Conservation (phyloP, 2,329 filamentous ascomycete species). For the Xylariales sp. region DNA sequence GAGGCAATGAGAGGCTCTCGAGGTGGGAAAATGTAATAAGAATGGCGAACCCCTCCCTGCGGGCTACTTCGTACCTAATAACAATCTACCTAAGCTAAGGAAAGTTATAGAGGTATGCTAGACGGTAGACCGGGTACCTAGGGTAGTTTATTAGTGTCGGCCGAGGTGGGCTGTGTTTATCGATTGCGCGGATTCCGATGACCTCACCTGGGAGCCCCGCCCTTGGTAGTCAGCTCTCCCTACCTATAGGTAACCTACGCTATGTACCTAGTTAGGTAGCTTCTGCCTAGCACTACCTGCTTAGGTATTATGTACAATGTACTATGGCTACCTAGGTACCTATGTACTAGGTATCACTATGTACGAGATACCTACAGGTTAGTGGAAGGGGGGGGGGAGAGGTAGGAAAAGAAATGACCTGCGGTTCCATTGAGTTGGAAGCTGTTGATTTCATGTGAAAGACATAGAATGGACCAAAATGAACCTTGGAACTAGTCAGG, state of each 20-base stretch:
- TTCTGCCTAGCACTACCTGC: too few relatives aligned
- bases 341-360: too few relatives aligned
- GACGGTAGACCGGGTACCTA: background rate
- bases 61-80: slow-evolving; percentile 10
- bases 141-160: slow-evolving; percentile 8
- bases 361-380: too few relatives aligned
- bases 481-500: too few relatives aligned
- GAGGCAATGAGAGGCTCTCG: background rate
- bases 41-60: slow-evolving; percentile 24
- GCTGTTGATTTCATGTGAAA: background rate
- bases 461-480: too few relatives aligned
- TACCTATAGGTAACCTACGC: too few relatives aligned
- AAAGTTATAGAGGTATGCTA: background rate
- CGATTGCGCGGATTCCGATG: slow-evolving; percentile 38
- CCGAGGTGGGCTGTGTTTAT: slow-evolving; percentile 37
- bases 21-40: slow-evolving; percentile 16
- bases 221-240: slow-evolving; percentile 13
- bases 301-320: too few relatives aligned
- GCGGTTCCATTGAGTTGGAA: slow-evolving; percentile 20
- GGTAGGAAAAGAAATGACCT: background rate
- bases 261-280: too few relatives aligned
- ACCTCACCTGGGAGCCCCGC: slow-evolving; percentile 35
- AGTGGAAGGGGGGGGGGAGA: background rate
- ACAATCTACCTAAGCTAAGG: slow-evolving; percentile 1
- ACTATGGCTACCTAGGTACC: too few relatives aligned